phyloP scores from a whole-genome alignment of 805 yeast genomes.

The Myxozyma monticola region DNA sequence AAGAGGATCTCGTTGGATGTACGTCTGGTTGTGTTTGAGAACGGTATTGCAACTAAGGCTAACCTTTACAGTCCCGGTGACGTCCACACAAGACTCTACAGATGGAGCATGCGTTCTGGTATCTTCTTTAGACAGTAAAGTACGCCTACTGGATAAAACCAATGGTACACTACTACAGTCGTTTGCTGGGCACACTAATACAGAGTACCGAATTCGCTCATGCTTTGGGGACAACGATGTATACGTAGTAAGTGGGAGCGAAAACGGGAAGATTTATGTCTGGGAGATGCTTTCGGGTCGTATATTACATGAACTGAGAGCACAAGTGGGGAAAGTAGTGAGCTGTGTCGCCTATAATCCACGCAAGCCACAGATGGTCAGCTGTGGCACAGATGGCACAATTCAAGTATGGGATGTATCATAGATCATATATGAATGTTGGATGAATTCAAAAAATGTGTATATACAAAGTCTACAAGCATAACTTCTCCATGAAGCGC shows the following conservation, averaged over 20 bases:
- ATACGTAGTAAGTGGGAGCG: conserved; percentile 35
- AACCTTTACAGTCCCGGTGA: conserved; percentile 32
- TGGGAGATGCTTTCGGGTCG: conserved; percentile 36
- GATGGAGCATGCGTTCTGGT: conserved; percentile 29
- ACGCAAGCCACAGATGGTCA: conserved; percentile 23
- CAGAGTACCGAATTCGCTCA: conserved; percentile 33
- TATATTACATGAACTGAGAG: conserved; percentile 18
- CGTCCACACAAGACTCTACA: conserved; percentile 27
- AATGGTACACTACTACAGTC: conserved; percentile 34
- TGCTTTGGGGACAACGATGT: conserved; percentile 32
- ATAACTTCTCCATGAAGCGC: conserved; percentile 33
- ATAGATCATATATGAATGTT: neutral
- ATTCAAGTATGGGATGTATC: conserved; percentile 27
- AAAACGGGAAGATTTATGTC: conserved; percentile 34
- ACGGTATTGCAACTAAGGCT: neutral
- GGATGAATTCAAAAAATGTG: neutral
- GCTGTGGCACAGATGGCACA: conserved; percentile 22
- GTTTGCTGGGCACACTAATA: conserved; percentile 34
- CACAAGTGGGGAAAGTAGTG: conserved; percentile 14
- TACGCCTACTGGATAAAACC: conserved; percentile 34
- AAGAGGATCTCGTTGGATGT: conserved; percentile 33
- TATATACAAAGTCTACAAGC: conserved; percentile 7
- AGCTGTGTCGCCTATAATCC: conserved; percentile 27
- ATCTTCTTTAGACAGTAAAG: conserved; percentile 34
- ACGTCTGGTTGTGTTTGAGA: neutral